phyloP scores from a whole-genome alignment of 352 stramenopile species.

The Elongisporangium senticosum region DNA sequence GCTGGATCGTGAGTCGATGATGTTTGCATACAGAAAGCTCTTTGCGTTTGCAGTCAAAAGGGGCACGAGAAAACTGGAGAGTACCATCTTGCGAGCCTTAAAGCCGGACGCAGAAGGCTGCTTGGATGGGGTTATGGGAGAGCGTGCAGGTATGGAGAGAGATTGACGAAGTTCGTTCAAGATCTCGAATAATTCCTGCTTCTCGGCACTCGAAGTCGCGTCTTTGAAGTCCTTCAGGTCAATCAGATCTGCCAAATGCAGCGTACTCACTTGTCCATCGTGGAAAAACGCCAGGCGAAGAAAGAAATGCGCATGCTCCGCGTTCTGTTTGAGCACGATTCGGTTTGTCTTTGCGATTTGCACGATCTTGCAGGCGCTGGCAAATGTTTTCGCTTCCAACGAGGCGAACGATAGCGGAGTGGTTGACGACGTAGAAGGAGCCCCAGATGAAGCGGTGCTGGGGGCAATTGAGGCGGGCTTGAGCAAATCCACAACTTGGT shows the following conservation, averaged over 20 bases:
- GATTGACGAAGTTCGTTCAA: slow-evolving; percentile 36
- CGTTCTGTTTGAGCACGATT: slow-evolving; percentile 62
- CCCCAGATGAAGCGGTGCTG: not conserved
- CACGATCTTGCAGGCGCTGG: slow-evolving; percentile 41
- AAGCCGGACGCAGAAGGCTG: too few species aligned
- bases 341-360: slow-evolving; percentile 71
- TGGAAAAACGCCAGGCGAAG: slow-evolving; percentile 59
- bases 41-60: slow-evolving; percentile 54
- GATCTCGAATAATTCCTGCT: slow-evolving; percentile 55
- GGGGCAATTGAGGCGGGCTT: slow-evolving; percentile 11
- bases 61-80: slow-evolving; percentile 62
- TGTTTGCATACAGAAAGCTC: slow-evolving; percentile 61
- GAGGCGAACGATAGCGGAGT: slow-evolving; percentile 40
- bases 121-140: slow-evolving; percentile 1
- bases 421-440: not conserved
- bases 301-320: slow-evolving; percentile 64
- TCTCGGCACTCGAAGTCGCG: slow-evolving; percentile 34
- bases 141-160: not conserved
- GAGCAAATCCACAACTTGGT: slow-evolving; percentile 50
- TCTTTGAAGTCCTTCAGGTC: slow-evolving; percentile 62
- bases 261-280: slow-evolving; percentile 51
- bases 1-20: slow-evolving; percentile 64
- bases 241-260: slow-evolving; percentile 58
- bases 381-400: slow-evolving; percentile 39
- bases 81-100: slow-evolving; percentile 17